Base-by-base conservation (phyloP, 805 yeast genomes). In the Blastobotrys muscicola region DNA sequence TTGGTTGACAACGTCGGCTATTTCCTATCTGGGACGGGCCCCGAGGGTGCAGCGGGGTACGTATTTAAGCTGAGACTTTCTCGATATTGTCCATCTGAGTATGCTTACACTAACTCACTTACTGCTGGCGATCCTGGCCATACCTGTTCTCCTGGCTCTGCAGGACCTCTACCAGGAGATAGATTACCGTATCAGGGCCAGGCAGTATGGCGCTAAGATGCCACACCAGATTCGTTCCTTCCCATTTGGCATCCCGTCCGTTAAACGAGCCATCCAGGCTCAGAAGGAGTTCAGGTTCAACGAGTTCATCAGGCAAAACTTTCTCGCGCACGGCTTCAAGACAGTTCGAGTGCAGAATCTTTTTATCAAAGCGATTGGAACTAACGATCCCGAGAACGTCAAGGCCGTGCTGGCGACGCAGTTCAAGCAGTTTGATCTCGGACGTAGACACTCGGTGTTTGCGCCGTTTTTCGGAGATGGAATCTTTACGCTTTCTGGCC, bases 401-500 rank as follows among this genome's bases (percentile, higher is more conserved):
- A 56, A 58, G 50, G 49, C 61, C 7, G 35, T 58, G 3, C 39
- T 58, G 26, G 55, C 62, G 6, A 58, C 61, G 13, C 45, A 50
- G 15, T 58, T 58, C 51, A 40, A 45, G 38, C 50, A 61, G 39
- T 62, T 48, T 39, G 52, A 50, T 23, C 48, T 62, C 12, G 62
- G 60, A 1, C 32, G 37, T 11, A 52, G 67, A 11, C 42, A 52
- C 41, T 39, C 36, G n/a, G 49, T 50, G 20, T 50, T 61, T 31
- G 42, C 38, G 10, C 60, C 58, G 9, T 45, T 61, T 11, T 48
- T 62, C 15, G 66, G 67, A 2, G 48, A 52, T 29, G 67, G 67
- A 2, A 60, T 62, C 32, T 62, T 62, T 50, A 62, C 65, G 8
- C 52, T 58, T 13, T 56, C 54, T 29, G 62, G 63, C 20, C 48